Conservation (phyloP, 495 filamentous ascomycete species). For the Daldinia decipiens region DNA sequence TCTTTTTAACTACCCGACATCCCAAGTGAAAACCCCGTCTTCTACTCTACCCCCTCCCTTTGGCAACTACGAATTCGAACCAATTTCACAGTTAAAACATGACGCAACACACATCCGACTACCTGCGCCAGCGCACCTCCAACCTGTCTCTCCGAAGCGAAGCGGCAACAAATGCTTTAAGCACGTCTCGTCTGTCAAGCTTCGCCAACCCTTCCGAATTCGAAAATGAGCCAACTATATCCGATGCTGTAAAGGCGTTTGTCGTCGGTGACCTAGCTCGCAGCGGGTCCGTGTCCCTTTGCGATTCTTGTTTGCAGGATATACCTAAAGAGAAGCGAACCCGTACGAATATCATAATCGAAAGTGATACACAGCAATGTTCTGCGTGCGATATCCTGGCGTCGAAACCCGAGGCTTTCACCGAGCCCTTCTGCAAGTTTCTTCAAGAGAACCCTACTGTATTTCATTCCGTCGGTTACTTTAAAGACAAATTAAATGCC, state of each 20-base stretch:
- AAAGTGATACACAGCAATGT: slow-evolving; percentile 29
- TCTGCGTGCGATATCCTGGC: slow-evolving; percentile 47
- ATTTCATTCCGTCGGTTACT: slow-evolving; percentile 84
- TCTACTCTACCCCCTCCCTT: not conserved
- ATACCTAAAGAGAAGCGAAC: slow-evolving; percentile 36
- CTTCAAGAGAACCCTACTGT: slow-evolving; percentile 90
- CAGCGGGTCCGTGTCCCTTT: slow-evolving; percentile 29
- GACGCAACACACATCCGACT: slow-evolving; percentile 56
- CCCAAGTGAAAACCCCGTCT: not conserved
- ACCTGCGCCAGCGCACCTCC: slow-evolving; percentile 53
- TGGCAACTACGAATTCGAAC: not conserved
- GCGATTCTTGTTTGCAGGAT: slow-evolving; percentile 37
- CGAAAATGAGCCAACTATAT: slow-evolving; percentile 35
- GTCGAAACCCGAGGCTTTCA: slow-evolving; percentile 69
- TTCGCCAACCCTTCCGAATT: slow-evolving; percentile 48
- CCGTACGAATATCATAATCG: slow-evolving; percentile 15
- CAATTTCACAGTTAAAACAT: slow-evolving; percentile 41
- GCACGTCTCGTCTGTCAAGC: slow-evolving; percentile 41
- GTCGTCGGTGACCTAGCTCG: slow-evolving; percentile 42
- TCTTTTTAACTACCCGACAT: not conserved
- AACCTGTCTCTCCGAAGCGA: slow-evolving; percentile 53
- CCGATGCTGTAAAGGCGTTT: slow-evolving; percentile 41
- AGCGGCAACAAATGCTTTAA: slow-evolving; percentile 24
- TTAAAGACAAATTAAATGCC: slow-evolving; percentile 73
- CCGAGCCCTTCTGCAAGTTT: slow-evolving; percentile 87